A percentile compares a stretch with the other conserved stretches of the same genome.
Evolutionary conservation across 2,329 filamentous ascomycete species (phyloP).

Genomic region (Cytospora piceicola): DNA sequence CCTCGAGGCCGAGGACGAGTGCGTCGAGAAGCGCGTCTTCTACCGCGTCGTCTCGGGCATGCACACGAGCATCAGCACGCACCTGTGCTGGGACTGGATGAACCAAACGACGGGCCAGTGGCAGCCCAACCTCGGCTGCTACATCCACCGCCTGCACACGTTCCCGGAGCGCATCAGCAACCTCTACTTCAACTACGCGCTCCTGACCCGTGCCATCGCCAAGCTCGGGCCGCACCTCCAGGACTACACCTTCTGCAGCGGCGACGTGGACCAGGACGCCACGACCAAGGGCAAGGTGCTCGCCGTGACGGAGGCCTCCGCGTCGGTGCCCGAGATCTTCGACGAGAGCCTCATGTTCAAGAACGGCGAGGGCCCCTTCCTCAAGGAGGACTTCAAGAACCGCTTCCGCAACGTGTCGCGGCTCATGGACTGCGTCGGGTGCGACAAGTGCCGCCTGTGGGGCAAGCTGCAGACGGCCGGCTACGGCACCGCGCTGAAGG

Average conservation of each 20-base stretch:
- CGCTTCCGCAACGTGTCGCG: constrained; percentile 96
- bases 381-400: constrained; percentile 97
- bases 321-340: constrained; percentile 78
- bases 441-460: constrained; percentile 98
- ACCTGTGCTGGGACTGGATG: constrained; percentile 93
- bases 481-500: constrained; percentile 92
- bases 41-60: constrained; percentile 94
- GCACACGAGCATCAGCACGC: constrained; percentile 96
- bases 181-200: constrained; percentile 97
- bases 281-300: constrained; percentile 81
- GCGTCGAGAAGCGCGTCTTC: constrained; percentile 98
- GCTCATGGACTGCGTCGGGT: constrained; percentile 98
- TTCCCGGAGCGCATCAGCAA: constrained; percentile 93
- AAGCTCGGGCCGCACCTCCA: constrained; percentile 82
- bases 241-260: constrained; percentile 89
- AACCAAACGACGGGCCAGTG: constrained; percentile 94
- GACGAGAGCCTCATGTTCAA: constrained; percentile 97
- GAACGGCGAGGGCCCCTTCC: constrained; percentile 69
- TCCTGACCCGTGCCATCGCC: constrained; percentile 87
- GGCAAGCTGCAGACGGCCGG: constrained; percentile 95
- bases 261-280: constrained; percentile 77
- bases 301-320: constrained; percentile 72
- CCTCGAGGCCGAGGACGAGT: constrained; percentile 85
- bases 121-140: constrained; percentile 89
- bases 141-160: constrained; percentile 79